phyloP scores from a whole-genome alignment of 257 asterid genomes.

The Avicennia marina region DNA sequence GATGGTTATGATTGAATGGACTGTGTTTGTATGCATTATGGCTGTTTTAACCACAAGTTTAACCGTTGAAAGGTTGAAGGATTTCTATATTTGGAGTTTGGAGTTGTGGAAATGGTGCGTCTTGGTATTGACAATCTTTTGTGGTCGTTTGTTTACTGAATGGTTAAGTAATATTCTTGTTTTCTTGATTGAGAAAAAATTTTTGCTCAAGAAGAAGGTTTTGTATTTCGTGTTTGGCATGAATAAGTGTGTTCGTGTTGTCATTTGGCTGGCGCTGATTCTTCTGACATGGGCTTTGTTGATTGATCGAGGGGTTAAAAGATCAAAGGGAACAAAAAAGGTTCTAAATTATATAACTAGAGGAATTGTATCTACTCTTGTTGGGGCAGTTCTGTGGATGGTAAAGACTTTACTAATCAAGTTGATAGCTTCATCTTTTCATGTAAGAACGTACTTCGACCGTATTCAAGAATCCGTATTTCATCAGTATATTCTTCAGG shows the following conservation, averaged over 20 bases:
- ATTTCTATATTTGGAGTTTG: slow-evolving; percentile 27
- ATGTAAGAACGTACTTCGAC: slow-evolving; percentile 65
- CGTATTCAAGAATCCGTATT: slow-evolving; percentile 73
- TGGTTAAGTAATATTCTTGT: slow-evolving; percentile 52
- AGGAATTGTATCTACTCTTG: slow-evolving; percentile 50
- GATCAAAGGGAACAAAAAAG: slow-evolving; percentile 25
- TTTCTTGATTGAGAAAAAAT: slow-evolving; percentile 54
- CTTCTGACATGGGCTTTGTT: slow-evolving; percentile 60
- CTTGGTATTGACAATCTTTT: slow-evolving; percentile 41
- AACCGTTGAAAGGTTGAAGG: slow-evolving; percentile 25
- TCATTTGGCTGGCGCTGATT: slow-evolving; percentile 54
- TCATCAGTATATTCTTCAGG: slow-evolving; percentile 72
- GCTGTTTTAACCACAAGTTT: slow-evolving; percentile 36
- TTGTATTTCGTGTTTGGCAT: slow-evolving; percentile 54
- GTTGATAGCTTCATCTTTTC: slow-evolving; percentile 58
- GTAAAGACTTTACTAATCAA: slow-evolving; percentile 57
- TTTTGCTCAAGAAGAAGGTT: slow-evolving; percentile 56
- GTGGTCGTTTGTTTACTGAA: slow-evolving; percentile 61
- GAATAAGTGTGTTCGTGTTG: slow-evolving; percentile 53
- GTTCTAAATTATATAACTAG: slow-evolving; percentile 48
- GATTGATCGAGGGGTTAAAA: slow-evolving; percentile 35
- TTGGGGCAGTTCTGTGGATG: slow-evolving; percentile 71
- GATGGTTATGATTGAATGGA: slow-evolving; percentile 43
- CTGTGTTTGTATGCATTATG: slow-evolving; percentile 27
- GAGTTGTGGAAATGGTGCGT: slow-evolving; percentile 70